Evolutionary conservation across 306 rosid species (phyloP).

Genomic region (Dryas alaskensis): DNA sequence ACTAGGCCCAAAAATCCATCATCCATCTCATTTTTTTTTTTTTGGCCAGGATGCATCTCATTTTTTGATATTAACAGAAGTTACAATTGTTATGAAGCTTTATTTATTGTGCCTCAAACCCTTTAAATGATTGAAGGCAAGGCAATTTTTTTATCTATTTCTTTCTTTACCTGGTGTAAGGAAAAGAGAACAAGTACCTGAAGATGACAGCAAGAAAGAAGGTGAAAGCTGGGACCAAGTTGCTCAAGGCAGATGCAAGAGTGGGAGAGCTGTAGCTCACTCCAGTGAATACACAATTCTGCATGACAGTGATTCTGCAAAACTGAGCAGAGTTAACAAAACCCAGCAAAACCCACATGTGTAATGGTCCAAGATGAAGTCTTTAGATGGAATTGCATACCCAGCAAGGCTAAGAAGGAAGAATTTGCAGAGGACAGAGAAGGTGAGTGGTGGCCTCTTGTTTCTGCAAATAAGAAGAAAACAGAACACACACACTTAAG

Average conservation of each 20-base stretch:
- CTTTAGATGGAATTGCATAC: constrained; percentile 16
- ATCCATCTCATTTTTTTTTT: background rate
- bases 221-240: constrained; percentile 45
- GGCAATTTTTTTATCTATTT: background rate
- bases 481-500: background rate
- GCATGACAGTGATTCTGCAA: constrained; percentile 31
- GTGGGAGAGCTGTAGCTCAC: constrained; percentile 50
- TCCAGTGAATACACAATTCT: constrained; percentile 41
- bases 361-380: background rate
- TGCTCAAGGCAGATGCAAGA: constrained; percentile 44
- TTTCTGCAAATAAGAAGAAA: constrained; percentile 29
- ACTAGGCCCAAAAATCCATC: background rate
- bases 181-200: constrained; percentile 28
- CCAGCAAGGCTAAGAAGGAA: constrained; percentile 47
- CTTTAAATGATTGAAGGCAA: background rate
- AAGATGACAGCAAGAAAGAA: constrained; percentile 42
- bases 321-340: background rate
- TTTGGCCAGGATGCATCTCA: background rate
- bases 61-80: background rate
- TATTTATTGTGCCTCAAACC: background rate
- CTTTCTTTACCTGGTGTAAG: background rate
- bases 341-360: background rate
- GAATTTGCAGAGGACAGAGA: constrained; percentile 40
- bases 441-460: constrained; percentile 35
- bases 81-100: background rate